phyloP scores from a whole-genome alignment of 306 rosid species.

The Begonia masoniana region DNA sequence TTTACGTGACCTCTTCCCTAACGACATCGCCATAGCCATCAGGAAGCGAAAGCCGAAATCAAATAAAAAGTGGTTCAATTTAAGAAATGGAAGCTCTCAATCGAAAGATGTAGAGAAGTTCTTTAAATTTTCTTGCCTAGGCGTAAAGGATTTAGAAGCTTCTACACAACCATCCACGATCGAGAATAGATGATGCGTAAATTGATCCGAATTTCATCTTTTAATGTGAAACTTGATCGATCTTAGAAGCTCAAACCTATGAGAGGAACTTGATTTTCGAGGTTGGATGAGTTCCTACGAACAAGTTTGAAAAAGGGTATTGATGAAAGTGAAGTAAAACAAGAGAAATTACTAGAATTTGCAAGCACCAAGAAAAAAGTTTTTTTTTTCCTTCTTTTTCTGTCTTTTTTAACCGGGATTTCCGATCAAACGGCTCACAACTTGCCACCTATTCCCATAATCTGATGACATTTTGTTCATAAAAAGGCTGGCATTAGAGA shows the following conservation, averaged over 20 bases:
- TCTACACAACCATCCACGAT: slow-evolving; percentile 13
- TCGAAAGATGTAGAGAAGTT: slow-evolving; percentile 48
- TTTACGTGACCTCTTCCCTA: slow-evolving; percentile 64
- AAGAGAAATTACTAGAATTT: neutral
- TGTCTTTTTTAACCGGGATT: too few relatives aligned
- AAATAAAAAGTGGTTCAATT: slow-evolving; percentile 45
- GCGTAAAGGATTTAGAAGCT: slow-evolving; percentile 29
- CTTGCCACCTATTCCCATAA: too few relatives aligned
- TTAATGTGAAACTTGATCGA: neutral
- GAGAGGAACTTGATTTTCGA: neutral
- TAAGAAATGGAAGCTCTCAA: slow-evolving; percentile 27
- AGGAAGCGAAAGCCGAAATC: slow-evolving; percentile 49
- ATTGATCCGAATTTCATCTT: neutral
- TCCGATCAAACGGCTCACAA: too few relatives aligned
- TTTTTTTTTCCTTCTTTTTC: neutral
- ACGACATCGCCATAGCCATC: slow-evolving; percentile 92
- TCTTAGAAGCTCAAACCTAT: neutral
- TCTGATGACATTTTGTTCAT: too few relatives aligned
- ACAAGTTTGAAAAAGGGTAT: neutral
- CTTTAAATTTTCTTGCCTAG: slow-evolving; percentile 40
- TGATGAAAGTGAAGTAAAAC: neutral
- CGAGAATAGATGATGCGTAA: neutral
- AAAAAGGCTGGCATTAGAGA: too few relatives aligned
- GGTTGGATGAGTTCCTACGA: neutral
- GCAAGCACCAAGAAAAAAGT: neutral